These are phyloP conservation scores for Metroxylon sagu DNA, from an alignment of 176 grass and related monocot species.

Conservation along the genomic window DNA sequence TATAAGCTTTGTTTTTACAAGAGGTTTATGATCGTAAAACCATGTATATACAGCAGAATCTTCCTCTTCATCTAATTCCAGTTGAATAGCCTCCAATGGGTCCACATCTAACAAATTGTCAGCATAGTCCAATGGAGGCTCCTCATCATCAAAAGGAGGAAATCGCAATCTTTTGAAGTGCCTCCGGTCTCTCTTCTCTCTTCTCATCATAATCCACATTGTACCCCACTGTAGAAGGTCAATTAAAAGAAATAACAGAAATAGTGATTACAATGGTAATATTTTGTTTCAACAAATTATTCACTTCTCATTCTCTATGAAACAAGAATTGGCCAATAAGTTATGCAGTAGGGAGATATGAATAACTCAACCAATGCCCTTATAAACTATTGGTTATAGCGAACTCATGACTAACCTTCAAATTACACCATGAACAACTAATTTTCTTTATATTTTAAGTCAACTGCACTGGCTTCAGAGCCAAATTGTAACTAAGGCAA, in stretches of 20 bases:
- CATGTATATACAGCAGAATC: slow-evolving; percentile 89
- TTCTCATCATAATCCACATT: slow-evolving; percentile 99
- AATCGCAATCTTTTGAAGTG: slow-evolving; percentile 99
- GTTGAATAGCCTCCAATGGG: slow-evolving; percentile 85
- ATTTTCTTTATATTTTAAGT: no score
- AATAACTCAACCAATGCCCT: no score
- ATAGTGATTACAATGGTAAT: no score
- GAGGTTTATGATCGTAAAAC: slow-evolving; percentile 99
- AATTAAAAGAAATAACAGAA: not conserved
- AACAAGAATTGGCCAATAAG: no score
- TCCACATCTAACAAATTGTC: slow-evolving; percentile 98
- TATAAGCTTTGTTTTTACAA: slow-evolving; percentile 90
- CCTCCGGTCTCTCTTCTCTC: slow-evolving; percentile 86
- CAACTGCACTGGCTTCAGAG: no score
- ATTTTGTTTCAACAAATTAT: no score
- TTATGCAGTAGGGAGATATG: no score
- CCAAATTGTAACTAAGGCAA: no score
- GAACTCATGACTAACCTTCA: no score
- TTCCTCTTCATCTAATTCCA: slow-evolving; percentile 88
- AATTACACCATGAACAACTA: no score
- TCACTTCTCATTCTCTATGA: no score
- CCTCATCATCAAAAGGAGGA: slow-evolving; percentile 98
- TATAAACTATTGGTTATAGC: no score
- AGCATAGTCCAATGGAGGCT: slow-evolving; percentile 93
- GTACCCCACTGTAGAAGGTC: slow-evolving; percentile 66